Evolutionary conservation across 192 early-diverging fungal genomes (phyloP).

Genomic region (Backusella sp.): DNA sequence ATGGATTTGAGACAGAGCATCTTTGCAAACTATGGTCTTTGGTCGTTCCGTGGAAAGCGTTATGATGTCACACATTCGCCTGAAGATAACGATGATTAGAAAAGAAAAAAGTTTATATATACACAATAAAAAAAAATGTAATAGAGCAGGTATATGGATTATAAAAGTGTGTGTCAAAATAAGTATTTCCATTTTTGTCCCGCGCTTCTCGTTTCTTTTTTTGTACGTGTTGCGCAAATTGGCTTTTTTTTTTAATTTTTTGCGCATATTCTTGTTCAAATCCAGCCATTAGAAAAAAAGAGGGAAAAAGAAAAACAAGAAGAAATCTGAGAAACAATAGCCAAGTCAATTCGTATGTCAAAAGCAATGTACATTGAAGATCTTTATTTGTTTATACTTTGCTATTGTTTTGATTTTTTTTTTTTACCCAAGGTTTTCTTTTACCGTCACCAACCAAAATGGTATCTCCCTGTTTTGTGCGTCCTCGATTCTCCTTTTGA

Average conservation of each 20-base stretch:
- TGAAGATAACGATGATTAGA: constrained; percentile 22
- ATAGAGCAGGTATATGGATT: not conserved
- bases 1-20: constrained; percentile 69
- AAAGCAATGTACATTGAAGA: not conserved
- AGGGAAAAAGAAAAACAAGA: too few species aligned
- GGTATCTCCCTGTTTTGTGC: too few species aligned
- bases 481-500: not conserved
- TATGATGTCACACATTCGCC: constrained; percentile 63
- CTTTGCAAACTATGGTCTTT: constrained; percentile 79
- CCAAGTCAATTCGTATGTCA: not conserved
- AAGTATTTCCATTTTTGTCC: not conserved
- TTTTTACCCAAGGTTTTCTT: too few species aligned
- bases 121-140: not conserved
- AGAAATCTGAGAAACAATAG: not conserved
- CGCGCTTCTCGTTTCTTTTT: not conserved
- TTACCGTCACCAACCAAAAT: too few species aligned
- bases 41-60: constrained; percentile 74
- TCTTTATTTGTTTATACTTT: not conserved
- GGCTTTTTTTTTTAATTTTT: not conserved
- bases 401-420: too few species aligned
- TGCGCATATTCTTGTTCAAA: not conserved
- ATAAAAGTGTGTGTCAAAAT: too few species aligned
- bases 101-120: not conserved
- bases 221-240: not conserved
- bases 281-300: not conserved